phyloP scores from a whole-genome alignment of 345 rosid species.

The Eucalyptus virginea region DNA sequence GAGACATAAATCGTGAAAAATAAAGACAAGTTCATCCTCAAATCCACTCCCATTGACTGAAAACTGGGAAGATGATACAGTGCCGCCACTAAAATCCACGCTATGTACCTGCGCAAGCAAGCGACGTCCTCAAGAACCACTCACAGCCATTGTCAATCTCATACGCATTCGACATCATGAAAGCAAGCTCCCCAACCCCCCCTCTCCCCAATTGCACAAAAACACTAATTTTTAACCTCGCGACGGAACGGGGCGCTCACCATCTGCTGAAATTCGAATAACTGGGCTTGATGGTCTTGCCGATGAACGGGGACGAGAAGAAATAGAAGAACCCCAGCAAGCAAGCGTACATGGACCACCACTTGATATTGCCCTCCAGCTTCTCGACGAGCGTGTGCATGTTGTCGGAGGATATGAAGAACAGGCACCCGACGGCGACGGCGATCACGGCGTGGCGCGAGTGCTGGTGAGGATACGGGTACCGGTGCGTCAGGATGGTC shows the following conservation, averaged over 20 bases:
- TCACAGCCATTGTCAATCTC: neutral
- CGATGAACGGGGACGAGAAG: slow-evolving; percentile 95
- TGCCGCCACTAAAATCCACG: slow-evolving; percentile 97
- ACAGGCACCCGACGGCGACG: slow-evolving; percentile 82
- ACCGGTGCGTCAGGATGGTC: slow-evolving; percentile 70
- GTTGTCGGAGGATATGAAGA: slow-evolving; percentile 92
- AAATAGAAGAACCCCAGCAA: slow-evolving; percentile 96
- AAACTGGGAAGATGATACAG: slow-evolving; percentile 97
- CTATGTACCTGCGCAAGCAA: slow-evolving; percentile 66
- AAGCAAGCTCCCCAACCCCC: neutral
- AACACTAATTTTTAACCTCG: neutral
- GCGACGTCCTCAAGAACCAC: neutral
- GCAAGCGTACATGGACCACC: slow-evolving; percentile 99
- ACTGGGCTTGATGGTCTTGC: slow-evolving; percentile 92
- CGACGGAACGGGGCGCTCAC: slow-evolving; percentile 9
- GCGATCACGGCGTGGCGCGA: slow-evolving; percentile 97
- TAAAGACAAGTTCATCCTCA: slow-evolving; percentile 98
- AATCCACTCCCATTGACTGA: slow-evolving; percentile 97
- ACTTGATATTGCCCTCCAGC: slow-evolving; percentile 73
- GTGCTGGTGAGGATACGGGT: slow-evolving; percentile 97
- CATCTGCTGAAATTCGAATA: slow-evolving; percentile 96
- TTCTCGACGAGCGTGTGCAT: slow-evolving; percentile 93
- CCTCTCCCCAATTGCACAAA: neutral
- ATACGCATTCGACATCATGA: neutral
- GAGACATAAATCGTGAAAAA: slow-evolving; percentile 79